Percentiles rank a stretch among this genome's conserved stretches.
Evolutionary conservation across 1,139 yeast species (phyloP).

Genomic region (Pichia sp.): DNA sequence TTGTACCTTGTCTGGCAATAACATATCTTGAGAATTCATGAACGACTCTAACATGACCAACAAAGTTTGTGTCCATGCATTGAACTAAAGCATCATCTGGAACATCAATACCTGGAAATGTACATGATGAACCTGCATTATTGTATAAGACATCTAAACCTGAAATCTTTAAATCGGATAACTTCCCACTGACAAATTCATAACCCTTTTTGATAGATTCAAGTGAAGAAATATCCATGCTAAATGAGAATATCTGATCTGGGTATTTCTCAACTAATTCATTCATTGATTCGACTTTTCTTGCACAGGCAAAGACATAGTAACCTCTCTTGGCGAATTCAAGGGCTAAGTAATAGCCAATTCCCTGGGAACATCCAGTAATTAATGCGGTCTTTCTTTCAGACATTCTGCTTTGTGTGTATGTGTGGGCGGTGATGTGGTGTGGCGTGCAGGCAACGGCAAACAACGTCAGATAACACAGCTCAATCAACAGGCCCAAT

Average conservation of each 20-base stretch:
- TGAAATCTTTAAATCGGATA: constrained; percentile 35
- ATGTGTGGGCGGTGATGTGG: no score
- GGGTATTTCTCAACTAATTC: constrained; percentile 25
- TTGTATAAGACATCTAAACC: constrained; percentile 61
- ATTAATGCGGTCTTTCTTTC: constrained; percentile 44
- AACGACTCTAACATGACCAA: constrained; percentile 63
- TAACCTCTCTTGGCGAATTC: constrained; percentile 65
- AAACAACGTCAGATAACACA: no score
- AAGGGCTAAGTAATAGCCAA: constrained; percentile 65
- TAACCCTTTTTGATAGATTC: constrained; percentile 50
- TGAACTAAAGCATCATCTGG: constrained; percentile 53
- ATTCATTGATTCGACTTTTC: constrained; percentile 64
- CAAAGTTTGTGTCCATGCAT: constrained; percentile 67
- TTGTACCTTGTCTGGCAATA: constrained; percentile 66
- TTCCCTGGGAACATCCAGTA: constrained; percentile 85
- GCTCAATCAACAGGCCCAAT: no score
- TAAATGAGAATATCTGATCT: constrained; percentile 17
- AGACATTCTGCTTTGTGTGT: background rate
- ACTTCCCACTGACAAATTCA: constrained; percentile 39
- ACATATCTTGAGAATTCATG: constrained; percentile 58
- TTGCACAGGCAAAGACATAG: constrained; percentile 70
- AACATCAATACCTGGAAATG: constrained; percentile 69
- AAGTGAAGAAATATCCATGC: constrained; percentile 52
- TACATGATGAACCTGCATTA: constrained; percentile 70
- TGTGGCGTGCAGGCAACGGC: no score